phyloP scores from a whole-genome alignment of 352 stramenopile genomes.

The Phytophthora citrophthora region DNA sequence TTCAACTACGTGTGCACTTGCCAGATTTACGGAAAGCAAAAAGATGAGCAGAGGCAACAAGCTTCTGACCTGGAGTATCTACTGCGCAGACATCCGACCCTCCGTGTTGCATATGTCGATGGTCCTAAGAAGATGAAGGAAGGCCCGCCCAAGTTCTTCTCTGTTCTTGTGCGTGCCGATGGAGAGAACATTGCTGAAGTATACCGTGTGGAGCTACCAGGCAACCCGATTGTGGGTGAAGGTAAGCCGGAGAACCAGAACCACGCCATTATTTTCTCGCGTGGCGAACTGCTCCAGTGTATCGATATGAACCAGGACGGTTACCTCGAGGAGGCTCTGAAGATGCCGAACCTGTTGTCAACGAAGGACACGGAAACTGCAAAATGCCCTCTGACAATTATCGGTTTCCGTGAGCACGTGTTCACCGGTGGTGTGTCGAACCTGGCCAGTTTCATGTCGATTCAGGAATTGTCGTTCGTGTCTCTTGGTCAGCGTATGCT shows the following conservation, averaged over 20 bases:
- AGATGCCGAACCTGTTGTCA: slow-evolving; percentile 89
- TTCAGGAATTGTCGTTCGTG: slow-evolving; percentile 87
- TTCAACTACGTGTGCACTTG: slow-evolving; percentile 91
- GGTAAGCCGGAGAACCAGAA: slow-evolving; percentile 92
- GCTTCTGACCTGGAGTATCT: slow-evolving; percentile 80
- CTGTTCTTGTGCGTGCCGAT: slow-evolving; percentile 75
- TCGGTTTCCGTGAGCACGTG: slow-evolving; percentile 88
- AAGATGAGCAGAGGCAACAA: slow-evolving; percentile 85
- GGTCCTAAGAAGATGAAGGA: slow-evolving; percentile 90
- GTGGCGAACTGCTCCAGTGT: slow-evolving; percentile 87
- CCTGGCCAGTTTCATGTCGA: slow-evolving; percentile 88
- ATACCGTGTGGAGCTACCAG: slow-evolving; percentile 83
- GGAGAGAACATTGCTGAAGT: slow-evolving; percentile 83
- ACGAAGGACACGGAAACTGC: slow-evolving; percentile 74
- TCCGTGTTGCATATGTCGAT: slow-evolving; percentile 86
- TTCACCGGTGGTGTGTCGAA: slow-evolving; percentile 88
- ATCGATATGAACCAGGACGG: slow-evolving; percentile 93
- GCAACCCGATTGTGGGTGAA: slow-evolving; percentile 87
- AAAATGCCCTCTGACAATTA: slow-evolving; percentile 84
- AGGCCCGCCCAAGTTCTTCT: slow-evolving; percentile 85
- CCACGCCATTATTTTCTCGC: slow-evolving; percentile 88
- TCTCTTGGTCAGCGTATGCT: slow-evolving; percentile 87
- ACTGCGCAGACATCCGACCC: slow-evolving; percentile 78
- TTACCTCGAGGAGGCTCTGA: slow-evolving; percentile 85
- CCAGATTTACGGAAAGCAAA: slow-evolving; percentile 89